phyloP scores from a whole-genome alignment of 2,329 filamentous ascomycete genomes.

The Pseudofabraea citricarpa region DNA sequence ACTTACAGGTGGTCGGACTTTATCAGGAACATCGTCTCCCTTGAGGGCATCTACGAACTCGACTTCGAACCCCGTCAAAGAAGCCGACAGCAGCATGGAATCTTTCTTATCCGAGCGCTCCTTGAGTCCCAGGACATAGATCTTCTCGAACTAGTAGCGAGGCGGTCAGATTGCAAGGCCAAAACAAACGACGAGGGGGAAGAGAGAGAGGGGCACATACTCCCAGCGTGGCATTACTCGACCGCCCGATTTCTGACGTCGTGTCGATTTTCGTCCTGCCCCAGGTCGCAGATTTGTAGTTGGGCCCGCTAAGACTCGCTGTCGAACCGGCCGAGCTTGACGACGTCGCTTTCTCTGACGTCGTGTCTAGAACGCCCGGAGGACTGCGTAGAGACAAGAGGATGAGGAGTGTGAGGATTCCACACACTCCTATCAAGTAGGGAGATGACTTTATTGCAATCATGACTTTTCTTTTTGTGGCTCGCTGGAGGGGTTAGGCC shows the following conservation, averaged over 20 bases:
- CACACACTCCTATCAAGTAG: no score
- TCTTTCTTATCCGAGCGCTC: constrained; percentile 45
- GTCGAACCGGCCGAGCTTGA: no score
- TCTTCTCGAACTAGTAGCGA: constrained; percentile 33
- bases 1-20: constrained; percentile 31
- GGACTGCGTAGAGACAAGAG: no score
- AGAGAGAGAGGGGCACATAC: neutral
- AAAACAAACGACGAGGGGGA: neutral
- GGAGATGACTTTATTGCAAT: no score
- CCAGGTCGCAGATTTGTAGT: no score
- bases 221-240: neutral
- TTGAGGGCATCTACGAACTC: constrained; percentile 39
- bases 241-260: neutral
- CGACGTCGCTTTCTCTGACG: no score
- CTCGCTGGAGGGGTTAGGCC: no score
- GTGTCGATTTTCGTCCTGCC: no score
- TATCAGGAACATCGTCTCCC: constrained; percentile 35
- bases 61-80: constrained; percentile 36
- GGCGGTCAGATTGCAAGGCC: neutral
- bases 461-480: no score
- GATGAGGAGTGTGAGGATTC: no score
- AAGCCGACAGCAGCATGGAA: constrained; percentile 37
- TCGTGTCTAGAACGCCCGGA: no score
- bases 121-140: constrained; percentile 42
- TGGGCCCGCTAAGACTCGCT: no score